A percentile compares a stretch with the other conserved stretches of the same genome.
These are phyloP conservation scores for Nakaseomyces sp. DNA, from an alignment of 1,139 yeast species.

Conservation along the genomic window DNA sequence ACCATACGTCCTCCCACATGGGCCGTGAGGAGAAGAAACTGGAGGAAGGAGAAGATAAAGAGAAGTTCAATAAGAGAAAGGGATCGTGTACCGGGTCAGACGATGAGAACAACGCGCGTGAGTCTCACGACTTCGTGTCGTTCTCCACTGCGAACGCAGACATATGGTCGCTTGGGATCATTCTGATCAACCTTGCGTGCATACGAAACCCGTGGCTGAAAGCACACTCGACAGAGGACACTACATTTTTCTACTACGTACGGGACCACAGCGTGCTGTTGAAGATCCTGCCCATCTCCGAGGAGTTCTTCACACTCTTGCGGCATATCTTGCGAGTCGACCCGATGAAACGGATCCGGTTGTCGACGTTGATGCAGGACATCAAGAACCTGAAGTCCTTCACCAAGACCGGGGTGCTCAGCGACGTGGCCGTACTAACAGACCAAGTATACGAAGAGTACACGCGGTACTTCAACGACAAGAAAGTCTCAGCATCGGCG, in stretches of 20 bases:
- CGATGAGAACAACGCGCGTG: not conserved
- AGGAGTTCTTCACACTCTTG: constrained; percentile 51
- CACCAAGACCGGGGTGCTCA: constrained; percentile 4
- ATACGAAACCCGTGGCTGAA: constrained; percentile 92
- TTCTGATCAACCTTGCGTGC: constrained; percentile 70
- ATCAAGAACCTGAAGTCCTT: constrained; percentile 4
- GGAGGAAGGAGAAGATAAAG: too few species aligned
- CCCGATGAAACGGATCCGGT: constrained; percentile 56
- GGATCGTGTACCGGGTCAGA: too few species aligned
- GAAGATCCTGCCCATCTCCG: constrained; percentile 39
- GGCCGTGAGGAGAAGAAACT: not conserved
- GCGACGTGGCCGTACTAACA: not conserved
- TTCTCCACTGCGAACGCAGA: constrained; percentile 58
- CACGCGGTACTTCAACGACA: not conserved
- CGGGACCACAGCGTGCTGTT: constrained; percentile 46
- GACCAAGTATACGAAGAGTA: not conserved
- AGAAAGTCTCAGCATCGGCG: too few species aligned
- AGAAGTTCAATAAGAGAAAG: too few species aligned
- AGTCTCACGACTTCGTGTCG: constrained; percentile 33
- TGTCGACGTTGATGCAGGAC: constrained; percentile 37
- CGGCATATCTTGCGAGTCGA: constrained; percentile 48
- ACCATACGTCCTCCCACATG: not conserved
- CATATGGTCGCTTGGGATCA: constrained; percentile 81
- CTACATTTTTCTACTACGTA: constrained; percentile 46
- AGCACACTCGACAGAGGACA: constrained; percentile 55